Evolutionary conservation across 768 basidiomycete genomes (phyloP).

Genomic region (Tricholoma sp.): DNA sequence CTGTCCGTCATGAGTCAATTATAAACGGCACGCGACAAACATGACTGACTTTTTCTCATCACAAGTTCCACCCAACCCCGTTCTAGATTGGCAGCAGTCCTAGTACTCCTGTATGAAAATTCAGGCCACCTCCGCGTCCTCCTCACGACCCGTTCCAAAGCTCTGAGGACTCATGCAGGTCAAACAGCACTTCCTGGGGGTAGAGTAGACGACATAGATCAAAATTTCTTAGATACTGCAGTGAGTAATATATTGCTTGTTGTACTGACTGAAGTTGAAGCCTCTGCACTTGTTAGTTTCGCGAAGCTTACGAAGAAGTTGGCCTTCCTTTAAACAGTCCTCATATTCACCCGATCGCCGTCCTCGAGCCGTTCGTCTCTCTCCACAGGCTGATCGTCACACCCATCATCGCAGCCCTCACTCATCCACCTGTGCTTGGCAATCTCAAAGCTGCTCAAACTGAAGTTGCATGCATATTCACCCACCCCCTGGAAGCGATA

Average conservation of each 20-base stretch:
- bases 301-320: conserved; percentile 88
- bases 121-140: conserved; percentile 65
- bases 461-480: conserved; percentile 80
- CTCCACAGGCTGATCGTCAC: conserved; percentile 67
- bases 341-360: conserved; percentile 53
- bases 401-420: conserved; percentile 71
- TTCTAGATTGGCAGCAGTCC: conserved; percentile 64
- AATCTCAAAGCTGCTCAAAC: conserved; percentile 49
- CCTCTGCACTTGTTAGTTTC: conserved; percentile 40
- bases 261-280: not conserved
- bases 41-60: conserved; percentile 11
- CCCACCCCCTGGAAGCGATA: conserved; percentile 70
- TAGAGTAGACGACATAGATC: conserved; percentile 65
- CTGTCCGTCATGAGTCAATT: conserved; percentile 42
- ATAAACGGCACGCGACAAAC: conserved; percentile 6
- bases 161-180: conserved; percentile 69
- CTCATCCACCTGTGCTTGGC: conserved; percentile 45
- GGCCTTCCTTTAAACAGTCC: conserved; percentile 55
- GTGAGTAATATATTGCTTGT: conserved; percentile 32
- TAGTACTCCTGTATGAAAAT: conserved; percentile 76
- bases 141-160: conserved; percentile 81
- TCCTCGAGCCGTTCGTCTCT: conserved; percentile 65
- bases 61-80: conserved; percentile 26
- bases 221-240: conserved; percentile 62
- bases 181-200: conserved; percentile 85